Evolutionary conservation across 345 rosid species (phyloP).

Genomic region (Sisymbrium altissimum): DNA sequence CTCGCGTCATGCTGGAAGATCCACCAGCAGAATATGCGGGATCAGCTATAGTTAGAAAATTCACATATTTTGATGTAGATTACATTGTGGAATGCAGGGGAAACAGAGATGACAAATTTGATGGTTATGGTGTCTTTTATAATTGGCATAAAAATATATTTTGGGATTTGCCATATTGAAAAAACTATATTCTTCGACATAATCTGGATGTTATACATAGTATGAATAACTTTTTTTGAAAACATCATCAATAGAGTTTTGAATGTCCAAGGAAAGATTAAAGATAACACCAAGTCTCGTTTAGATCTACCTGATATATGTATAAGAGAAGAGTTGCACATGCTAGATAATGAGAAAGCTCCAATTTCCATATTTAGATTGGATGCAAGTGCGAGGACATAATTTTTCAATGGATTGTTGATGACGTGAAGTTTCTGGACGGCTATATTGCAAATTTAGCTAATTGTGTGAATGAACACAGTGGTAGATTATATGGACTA

Average conservation of each 20-base stretch:
- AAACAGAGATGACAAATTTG: background rate
- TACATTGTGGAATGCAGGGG: background rate
- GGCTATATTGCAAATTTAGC: too few species aligned
- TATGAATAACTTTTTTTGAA: background rate
- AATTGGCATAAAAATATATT: background rate
- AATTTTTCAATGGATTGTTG: too few species aligned
- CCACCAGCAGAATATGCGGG: background rate
- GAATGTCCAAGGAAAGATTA: background rate
- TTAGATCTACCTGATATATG: too few species aligned
- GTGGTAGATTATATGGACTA: too few species aligned
- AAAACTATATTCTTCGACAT: background rate
- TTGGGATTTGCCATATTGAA: background rate
- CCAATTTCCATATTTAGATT: too few species aligned
- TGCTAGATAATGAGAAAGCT: too few species aligned
- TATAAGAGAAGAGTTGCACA: too few species aligned
- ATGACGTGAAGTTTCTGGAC: too few species aligned
- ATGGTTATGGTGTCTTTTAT: background rate
- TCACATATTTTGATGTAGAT: background rate
- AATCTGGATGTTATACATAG: background rate
- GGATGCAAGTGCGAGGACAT: too few species aligned
- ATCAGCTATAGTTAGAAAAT: background rate
- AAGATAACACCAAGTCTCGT: too few species aligned
- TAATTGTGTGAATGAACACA: too few species aligned
- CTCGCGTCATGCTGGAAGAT: background rate
- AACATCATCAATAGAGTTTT: background rate